Evolutionary conservation across 2,329 filamentous ascomycete species (phyloP).

Genomic region (Talaromyces sp.): DNA sequence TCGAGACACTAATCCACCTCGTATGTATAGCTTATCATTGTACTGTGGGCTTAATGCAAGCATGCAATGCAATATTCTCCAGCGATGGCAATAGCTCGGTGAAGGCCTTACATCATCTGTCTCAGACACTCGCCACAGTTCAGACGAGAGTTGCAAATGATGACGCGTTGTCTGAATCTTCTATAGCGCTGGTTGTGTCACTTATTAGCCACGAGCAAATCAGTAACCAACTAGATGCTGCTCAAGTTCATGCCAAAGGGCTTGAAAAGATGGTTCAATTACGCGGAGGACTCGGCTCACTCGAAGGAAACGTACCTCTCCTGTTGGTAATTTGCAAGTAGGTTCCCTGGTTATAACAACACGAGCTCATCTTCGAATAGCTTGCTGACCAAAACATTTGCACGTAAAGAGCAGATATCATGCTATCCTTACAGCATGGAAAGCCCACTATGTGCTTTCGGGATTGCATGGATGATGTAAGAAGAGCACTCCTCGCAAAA

Average conservation of each 20-base stretch:
- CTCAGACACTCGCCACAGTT: background rate
- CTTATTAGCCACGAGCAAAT: conserved; percentile 9
- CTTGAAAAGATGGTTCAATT: conserved; percentile 1
- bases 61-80: background rate
- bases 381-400: background rate
- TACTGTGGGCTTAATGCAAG: background rate
- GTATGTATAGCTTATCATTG: conserved; percentile 1
- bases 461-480: background rate
- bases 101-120: conserved; percentile 4
- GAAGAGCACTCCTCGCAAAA: background rate
- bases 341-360: background rate
- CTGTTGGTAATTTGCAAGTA: conserved; percentile 10
- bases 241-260: conserved; percentile 6
- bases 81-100: background rate
- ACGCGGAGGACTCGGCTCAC: conserved; percentile 1
- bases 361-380: background rate
- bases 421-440: conserved; percentile 5
- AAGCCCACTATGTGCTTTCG: conserved; percentile 2
- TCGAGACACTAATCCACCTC: background rate
- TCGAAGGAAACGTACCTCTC: background rate
- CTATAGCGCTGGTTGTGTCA: conserved; percentile 2
- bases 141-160: background rate
- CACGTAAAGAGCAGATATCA: conserved; percentile 2
- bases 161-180: conserved; percentile 8
- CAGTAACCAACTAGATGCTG: background rate